Conservation (phyloP, 1,139 yeast species). For the Spencermartinsiella ligniputridi region DNA sequence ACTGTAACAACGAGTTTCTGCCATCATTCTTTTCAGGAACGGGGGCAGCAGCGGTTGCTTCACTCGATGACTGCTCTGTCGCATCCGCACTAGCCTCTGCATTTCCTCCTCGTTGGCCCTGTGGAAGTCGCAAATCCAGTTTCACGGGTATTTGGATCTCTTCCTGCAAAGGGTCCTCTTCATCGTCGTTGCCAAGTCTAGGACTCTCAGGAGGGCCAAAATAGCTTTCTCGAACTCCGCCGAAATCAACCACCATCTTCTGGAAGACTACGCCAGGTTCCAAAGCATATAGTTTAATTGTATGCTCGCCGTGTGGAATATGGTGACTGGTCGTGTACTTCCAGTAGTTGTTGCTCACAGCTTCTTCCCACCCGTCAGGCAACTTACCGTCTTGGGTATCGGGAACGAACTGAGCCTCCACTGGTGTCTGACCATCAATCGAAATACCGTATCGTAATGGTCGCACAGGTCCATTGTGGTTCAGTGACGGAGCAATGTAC, state of each 20-base stretch:
- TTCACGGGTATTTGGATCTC: not conserved
- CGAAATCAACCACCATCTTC: slow-evolving; percentile 20
- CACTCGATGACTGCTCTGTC: not conserved
- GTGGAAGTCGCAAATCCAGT: not conserved
- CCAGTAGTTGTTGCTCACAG: slow-evolving; percentile 19
- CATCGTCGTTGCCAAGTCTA: not conserved
- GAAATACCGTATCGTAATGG: slow-evolving; percentile 18
- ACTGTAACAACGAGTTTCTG: not conserved
- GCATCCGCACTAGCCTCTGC: not conserved
- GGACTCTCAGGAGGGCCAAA: slow-evolving; percentile 21
- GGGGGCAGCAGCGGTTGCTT: not conserved
- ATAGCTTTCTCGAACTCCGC: slow-evolving; percentile 19
- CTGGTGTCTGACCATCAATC: slow-evolving; percentile 16
- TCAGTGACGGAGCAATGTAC: slow-evolving; percentile 19
- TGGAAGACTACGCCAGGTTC: slow-evolving; percentile 22
- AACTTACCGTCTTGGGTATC: slow-evolving; percentile 8
- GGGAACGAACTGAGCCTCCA: slow-evolving; percentile 13
- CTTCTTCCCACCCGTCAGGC: slow-evolving; percentile 20
- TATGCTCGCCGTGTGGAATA: slow-evolving; percentile 15
- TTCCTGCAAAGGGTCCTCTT: not conserved
- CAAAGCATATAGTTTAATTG: slow-evolving; percentile 17
- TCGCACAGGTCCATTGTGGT: slow-evolving; percentile 13
- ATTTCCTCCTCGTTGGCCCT: not conserved
- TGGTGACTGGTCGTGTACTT: slow-evolving; percentile 11
- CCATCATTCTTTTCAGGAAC: not conserved